phyloP scores from a whole-genome alignment of 1,284 basidiomycete genomes.

The Flammula alnicola region DNA sequence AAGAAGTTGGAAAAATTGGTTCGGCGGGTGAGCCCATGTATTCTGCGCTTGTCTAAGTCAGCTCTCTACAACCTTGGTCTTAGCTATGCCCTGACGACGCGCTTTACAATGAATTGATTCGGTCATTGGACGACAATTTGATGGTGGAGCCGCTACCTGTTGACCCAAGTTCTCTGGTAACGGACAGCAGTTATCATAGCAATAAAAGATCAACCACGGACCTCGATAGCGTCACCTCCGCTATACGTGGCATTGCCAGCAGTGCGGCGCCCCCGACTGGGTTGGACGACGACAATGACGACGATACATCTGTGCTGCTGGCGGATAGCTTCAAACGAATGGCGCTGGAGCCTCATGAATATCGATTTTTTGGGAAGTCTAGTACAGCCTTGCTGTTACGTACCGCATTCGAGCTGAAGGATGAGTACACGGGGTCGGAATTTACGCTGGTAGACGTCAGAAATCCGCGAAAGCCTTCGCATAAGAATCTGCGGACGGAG shows the following conservation, averaged over 20 bases:
- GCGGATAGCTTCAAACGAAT: slow-evolving; percentile 42
- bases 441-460: not conserved
- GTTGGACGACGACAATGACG: slow-evolving; percentile 37
- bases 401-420: slow-evolving; percentile 68
- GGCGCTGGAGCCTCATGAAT: slow-evolving; percentile 37
- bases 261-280: slow-evolving; percentile 13
- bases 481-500: slow-evolving; percentile 37
- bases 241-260: slow-evolving; percentile 32
- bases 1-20: slow-evolving; percentile 75
- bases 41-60: not conserved
- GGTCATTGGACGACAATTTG: slow-evolving; percentile 30
- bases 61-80: not conserved
- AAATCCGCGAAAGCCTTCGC: not conserved
- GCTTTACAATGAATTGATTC: slow-evolving; percentile 25
- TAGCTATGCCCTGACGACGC: slow-evolving; percentile 44
- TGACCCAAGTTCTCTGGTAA: slow-evolving; percentile 25
- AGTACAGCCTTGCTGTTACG: slow-evolving; percentile 70
- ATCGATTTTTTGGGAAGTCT: slow-evolving; percentile 74
- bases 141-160: slow-evolving; percentile 23
- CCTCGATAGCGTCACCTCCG: slow-evolving; percentile 29
- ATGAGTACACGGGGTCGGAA: slow-evolving; percentile 50
- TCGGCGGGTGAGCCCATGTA: slow-evolving; percentile 46
- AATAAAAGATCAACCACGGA: slow-evolving; percentile 4
- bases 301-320: slow-evolving; percentile 40
- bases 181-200: not conserved